phyloP scores from a whole-genome alignment of 371 early-diverging fungal species.

The Actinomortierella ambigua region DNA sequence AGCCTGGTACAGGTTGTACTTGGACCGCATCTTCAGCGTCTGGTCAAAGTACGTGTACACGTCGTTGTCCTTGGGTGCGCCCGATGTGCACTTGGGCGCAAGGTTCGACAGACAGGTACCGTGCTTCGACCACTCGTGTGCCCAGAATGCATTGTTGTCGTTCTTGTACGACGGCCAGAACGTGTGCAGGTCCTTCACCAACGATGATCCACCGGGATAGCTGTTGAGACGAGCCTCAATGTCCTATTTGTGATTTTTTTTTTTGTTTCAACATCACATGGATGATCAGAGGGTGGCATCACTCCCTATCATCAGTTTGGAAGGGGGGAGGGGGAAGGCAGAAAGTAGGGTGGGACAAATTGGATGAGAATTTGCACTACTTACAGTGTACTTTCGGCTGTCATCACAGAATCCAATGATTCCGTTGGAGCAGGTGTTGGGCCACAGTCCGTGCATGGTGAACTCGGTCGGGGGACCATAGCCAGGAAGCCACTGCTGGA shows the following conservation, averaged over 20 bases:
- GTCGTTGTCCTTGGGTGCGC: conserved; percentile 49
- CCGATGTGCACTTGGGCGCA: conserved; percentile 51
- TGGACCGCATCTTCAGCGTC: conserved; percentile 47
- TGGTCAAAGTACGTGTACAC: conserved; percentile 53
- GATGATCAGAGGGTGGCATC: background rate
- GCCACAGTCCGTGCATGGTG: conserved; percentile 86
- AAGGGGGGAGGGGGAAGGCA: conserved; percentile 9
- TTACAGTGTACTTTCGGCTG: conserved; percentile 50
- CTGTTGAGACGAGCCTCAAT: background rate
- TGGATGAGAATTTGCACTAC: background rate
- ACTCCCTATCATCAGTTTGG: background rate
- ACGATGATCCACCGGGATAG: conserved; percentile 12
- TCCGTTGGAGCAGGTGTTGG: conserved; percentile 71
- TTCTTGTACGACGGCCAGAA: conserved; percentile 51
- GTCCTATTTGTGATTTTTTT: conserved; percentile 12
- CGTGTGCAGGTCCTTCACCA: conserved; percentile 14
- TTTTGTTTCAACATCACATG: background rate
- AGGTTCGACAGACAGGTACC: conserved; percentile 60
- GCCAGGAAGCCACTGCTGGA: conserved; percentile 57
- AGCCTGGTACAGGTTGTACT: conserved; percentile 54
- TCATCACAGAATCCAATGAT: conserved; percentile 58
- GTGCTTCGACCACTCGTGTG: conserved; percentile 63
- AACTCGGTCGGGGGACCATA: conserved; percentile 59
- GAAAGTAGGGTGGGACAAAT: conserved; percentile 10
- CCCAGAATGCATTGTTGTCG: conserved; percentile 45